Conservation (phyloP, 1,139 yeast species). For the Waltiozyma sp. region DNA sequence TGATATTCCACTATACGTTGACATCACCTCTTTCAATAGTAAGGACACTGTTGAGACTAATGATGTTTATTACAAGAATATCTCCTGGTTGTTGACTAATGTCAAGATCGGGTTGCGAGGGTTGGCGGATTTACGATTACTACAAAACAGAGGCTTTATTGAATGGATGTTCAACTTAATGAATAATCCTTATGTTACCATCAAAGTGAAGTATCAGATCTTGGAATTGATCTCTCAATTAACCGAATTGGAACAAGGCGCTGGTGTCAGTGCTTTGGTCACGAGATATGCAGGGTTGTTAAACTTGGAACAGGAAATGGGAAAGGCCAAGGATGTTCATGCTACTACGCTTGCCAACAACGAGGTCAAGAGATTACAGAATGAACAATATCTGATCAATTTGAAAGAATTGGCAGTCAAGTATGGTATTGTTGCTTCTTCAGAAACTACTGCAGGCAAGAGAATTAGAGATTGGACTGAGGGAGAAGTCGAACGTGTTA, state of each 20-base stretch:
- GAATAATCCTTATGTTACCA: slow-evolving; percentile 36
- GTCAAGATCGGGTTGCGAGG: slow-evolving; percentile 36
- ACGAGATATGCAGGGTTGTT: slow-evolving; percentile 54
- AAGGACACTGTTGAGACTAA: slow-evolving; percentile 28
- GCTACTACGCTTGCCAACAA: slow-evolving; percentile 1
- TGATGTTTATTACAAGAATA: slow-evolving; percentile 46
- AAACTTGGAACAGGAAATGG: slow-evolving; percentile 32
- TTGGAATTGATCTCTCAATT: slow-evolving; percentile 35
- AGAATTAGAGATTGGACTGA: slow-evolving; percentile 53
- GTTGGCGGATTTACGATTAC: slow-evolving; percentile 38
- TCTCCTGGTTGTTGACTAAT: slow-evolving; percentile 54
- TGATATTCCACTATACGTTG: slow-evolving; percentile 57
- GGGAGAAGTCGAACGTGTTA: slow-evolving; percentile 32
- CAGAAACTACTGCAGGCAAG: slow-evolving; percentile 37
- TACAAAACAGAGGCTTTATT: slow-evolving; percentile 42
- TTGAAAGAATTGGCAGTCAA: slow-evolving; percentile 35
- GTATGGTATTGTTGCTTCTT: slow-evolving; percentile 29
- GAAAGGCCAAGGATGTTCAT: slow-evolving; percentile 3
- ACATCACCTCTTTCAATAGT: slow-evolving; percentile 27
- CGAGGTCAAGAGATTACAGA: slow-evolving; percentile 9
- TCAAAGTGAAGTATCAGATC: slow-evolving; percentile 30
- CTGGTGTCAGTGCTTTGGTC: slow-evolving; percentile 36
- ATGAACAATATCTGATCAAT: slow-evolving; percentile 20
- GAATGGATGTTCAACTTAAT: slow-evolving; percentile 57
- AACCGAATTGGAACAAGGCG: slow-evolving; percentile 49